Base-by-base conservation (phyloP, 2,329 filamentous ascomycete species). In the Paraphoma chrysanthemicola region DNA sequence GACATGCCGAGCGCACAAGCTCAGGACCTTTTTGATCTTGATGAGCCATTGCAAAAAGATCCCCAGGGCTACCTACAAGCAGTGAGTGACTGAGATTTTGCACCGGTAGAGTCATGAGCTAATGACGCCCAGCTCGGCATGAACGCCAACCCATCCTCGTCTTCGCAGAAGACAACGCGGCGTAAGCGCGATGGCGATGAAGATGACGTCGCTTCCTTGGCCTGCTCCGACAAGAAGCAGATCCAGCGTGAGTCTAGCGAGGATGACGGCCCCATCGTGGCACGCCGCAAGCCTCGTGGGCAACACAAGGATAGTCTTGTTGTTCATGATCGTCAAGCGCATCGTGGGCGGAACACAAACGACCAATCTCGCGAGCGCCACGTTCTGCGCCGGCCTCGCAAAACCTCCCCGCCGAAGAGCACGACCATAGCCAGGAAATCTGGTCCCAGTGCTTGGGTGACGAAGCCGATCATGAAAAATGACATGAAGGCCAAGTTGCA, bases 391-490 rank as follows among this genome's bases (percentile, higher is more conserved):
- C 52, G 57, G 33, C 18, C 28, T 53, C 10, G 10, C 30, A 12
- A 63, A 59, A 12, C n/a, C 11, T 33, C 45, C 6, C 39, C 50
- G 1, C 28, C 51, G 9, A 59, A 57, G 39, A 55, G 38, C 3
- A 6, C 28, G 2, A 36, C 46, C 14, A 62, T 57, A 23, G 45
- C 49, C 11, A 68, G 66, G 54, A 69, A 62, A 47, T 59, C 65
- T 12, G 57, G 64, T 18, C 63, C 64, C 4, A 59, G 54, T n/a
- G 50, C 64, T 1, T 54, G 42, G 33, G 48, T 54, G 4, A 38
- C 65, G 9, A 64, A 66, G 28, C 65, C 67, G 4, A 56, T 71
- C 43, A 54, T 51, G 38, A 72, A 73, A 47, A 70, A 71, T 44
- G 71, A 73, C 41, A 54, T 67, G 45, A 45, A 44, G 1, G 68